Evolutionary conservation across 495 filamentous ascomycete genomes (phyloP).

Genomic region (Lophium mytilinum): DNA sequence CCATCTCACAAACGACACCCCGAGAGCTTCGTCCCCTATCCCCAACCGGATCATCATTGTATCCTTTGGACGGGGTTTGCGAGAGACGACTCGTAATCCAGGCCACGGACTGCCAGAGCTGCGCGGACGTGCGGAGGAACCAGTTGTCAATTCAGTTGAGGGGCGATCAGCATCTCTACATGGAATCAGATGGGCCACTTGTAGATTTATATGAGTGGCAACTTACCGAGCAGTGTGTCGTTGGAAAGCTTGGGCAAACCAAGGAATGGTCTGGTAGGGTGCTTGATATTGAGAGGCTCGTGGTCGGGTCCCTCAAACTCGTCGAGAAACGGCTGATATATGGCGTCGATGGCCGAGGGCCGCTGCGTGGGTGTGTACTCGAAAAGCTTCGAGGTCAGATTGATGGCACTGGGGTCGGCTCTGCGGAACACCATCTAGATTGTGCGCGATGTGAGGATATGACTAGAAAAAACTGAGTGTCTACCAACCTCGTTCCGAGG

Average conservation of each 20-base stretch:
- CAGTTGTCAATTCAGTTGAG: slow-evolving; percentile 75
- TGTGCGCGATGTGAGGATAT: neutral
- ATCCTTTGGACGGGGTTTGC: slow-evolving; percentile 78
- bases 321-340: slow-evolving; percentile 98
- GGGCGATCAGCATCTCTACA: slow-evolving; percentile 88
- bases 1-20: too few species aligned
- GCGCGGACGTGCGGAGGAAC: slow-evolving; percentile 76
- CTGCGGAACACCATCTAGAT: slow-evolving; percentile 75
- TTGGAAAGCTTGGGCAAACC: slow-evolving; percentile 87
- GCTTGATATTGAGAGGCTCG: slow-evolving; percentile 85
- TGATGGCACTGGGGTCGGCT: slow-evolving; percentile 85
- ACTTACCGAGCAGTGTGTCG: slow-evolving; percentile 85
- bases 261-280: slow-evolving; percentile 62
- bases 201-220: neutral
- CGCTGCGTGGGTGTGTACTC: slow-evolving; percentile 97
- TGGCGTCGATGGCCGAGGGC: slow-evolving; percentile 86
- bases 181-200: neutral
- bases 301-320: slow-evolving; percentile 84
- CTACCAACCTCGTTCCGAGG: too few species aligned
- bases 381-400: slow-evolving; percentile 83
- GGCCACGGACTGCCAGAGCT: slow-evolving; percentile 61
- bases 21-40: too few species aligned
- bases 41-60: slow-evolving; percentile 97
- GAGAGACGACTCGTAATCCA: slow-evolving; percentile 79
- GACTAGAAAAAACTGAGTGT: neutral